These are phyloP conservation scores for Monosporozyma yasuniensis DNA, from an alignment of 805 yeast species.

Conservation along the genomic window DNA sequence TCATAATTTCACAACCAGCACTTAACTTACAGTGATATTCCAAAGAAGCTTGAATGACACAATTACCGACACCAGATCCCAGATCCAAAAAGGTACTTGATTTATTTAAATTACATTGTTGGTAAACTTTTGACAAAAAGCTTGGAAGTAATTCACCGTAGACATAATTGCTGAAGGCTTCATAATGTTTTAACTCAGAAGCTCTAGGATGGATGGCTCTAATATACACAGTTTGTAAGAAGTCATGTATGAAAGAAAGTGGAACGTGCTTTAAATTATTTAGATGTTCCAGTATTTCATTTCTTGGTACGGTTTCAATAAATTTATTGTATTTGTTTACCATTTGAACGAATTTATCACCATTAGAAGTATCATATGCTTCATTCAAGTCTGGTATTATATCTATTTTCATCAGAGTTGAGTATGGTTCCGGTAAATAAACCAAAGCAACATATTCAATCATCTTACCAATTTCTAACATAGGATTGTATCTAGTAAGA, in stretches of 20 bases:
- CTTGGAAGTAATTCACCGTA: constrained; percentile 85
- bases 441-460: constrained; percentile 22
- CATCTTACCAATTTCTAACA: constrained; percentile 27
- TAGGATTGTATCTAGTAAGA: constrained; percentile 21
- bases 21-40: constrained; percentile 69
- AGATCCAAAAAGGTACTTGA: constrained; percentile 66
- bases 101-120: constrained; percentile 46
- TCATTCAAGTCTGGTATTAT: constrained; percentile 17
- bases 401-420: constrained; percentile 4
- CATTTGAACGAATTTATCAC: constrained; percentile 21
- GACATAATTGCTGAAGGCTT: constrained; percentile 82
- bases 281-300: constrained; percentile 28
- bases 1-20: constrained; percentile 88
- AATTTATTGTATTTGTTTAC: constrained; percentile 39
- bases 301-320: constrained; percentile 30
- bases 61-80: constrained; percentile 93
- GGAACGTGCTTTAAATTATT: constrained; percentile 29
- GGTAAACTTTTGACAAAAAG: constrained; percentile 59
- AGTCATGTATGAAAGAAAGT: constrained; percentile 45
- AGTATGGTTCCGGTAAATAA: constrained; percentile 17
- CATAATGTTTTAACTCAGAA: constrained; percentile 53
- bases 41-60: constrained; percentile 79
- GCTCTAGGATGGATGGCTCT: constrained; percentile 74
- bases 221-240: constrained; percentile 63
- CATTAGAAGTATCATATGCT: constrained; percentile 25